A percentile compares a stretch with the other conserved stretches of the same genome.
phyloP scores from a whole-genome alignment of 768 basidiomycete species.

The Leucocoprinus birnbaumii region DNA sequence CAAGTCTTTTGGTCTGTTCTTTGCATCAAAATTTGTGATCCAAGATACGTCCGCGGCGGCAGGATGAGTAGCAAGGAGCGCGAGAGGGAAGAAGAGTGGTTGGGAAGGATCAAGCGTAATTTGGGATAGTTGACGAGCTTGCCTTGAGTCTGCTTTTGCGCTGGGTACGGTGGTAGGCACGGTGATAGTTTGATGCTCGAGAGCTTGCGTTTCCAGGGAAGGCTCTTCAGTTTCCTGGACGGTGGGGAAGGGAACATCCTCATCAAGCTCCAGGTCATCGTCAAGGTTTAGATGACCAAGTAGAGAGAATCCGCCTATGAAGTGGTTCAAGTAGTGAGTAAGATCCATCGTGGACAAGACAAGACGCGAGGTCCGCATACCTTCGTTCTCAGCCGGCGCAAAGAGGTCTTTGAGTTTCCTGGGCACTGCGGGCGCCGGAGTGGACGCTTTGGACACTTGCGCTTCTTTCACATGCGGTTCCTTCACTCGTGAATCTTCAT shows the following conservation, averaged over 20 bases:
- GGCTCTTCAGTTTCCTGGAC: neutral
- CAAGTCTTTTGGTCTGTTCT: conserved; percentile 40
- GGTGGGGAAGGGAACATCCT: conserved; percentile 38
- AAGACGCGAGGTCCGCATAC: conserved; percentile 30
- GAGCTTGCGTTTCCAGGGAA: neutral
- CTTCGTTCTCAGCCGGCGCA: conserved; percentile 63
- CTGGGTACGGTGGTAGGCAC: conserved; percentile 8
- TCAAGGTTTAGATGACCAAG: conserved; percentile 74
- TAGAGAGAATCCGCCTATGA: conserved; percentile 67
- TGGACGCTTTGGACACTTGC: neutral
- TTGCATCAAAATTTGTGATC: conserved; percentile 13
- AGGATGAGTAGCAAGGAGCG: conserved; percentile 4
- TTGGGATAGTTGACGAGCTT: conserved; percentile 7
- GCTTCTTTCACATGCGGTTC: neutral
- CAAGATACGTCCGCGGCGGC: neutral
- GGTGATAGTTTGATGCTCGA: conserved; percentile 12
- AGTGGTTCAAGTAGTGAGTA: neutral
- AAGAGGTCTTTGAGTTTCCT: conserved; percentile 71
- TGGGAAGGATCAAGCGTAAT: conserved; percentile 48
- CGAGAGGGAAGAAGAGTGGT: conserved; percentile 63
- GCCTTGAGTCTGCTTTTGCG: conserved; percentile 17
- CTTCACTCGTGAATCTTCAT: neutral
- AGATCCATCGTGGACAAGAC: neutral
- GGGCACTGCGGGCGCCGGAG: conserved; percentile 9
- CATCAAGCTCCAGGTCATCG: conserved; percentile 66